phyloP scores from a whole-genome alignment of 2,329 filamentous ascomycete species.

The Metarhizium guizhouense region DNA sequence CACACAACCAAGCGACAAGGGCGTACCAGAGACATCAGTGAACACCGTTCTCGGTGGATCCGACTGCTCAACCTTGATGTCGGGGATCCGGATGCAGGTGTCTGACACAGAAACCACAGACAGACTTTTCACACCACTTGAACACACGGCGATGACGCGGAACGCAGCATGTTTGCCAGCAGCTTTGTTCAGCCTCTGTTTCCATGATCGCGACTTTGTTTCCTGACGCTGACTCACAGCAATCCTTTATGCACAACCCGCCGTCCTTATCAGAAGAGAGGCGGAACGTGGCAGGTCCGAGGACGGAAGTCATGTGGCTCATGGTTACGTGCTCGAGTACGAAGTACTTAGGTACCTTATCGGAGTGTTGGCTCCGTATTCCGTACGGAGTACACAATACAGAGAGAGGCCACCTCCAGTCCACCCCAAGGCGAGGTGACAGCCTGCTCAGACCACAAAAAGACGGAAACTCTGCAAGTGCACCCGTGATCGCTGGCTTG shows the following conservation, averaged over 20 bases:
- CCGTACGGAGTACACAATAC: too few species aligned
- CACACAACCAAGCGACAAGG: too few species aligned
- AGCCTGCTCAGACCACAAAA: too few species aligned
- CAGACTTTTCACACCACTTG: not conserved
- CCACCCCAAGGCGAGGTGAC: too few species aligned
- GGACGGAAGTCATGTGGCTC: constrained; percentile 2
- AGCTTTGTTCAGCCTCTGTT: not conserved
- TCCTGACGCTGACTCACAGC: not conserved
- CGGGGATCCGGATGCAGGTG: constrained; percentile 3
- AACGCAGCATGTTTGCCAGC: not conserved
- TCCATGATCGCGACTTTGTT: not conserved
- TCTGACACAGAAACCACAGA: not conserved
- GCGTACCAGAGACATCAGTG: too few species aligned
- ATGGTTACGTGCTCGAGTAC: not conserved
- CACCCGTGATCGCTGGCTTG: too few species aligned
- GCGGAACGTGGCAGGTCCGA: not conserved
- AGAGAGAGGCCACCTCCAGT: too few species aligned
- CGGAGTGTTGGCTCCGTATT: too few species aligned
- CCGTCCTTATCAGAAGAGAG: not conserved
- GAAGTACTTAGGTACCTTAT: too few species aligned
- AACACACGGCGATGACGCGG: not conserved
- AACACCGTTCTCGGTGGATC: constrained; percentile 9
- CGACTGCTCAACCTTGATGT: not conserved
- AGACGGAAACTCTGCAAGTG: too few species aligned
- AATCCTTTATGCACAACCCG: too few species aligned